Conservation (phyloP, 2,329 filamentous ascomycete species). For the Clarireedia sp. region DNA sequence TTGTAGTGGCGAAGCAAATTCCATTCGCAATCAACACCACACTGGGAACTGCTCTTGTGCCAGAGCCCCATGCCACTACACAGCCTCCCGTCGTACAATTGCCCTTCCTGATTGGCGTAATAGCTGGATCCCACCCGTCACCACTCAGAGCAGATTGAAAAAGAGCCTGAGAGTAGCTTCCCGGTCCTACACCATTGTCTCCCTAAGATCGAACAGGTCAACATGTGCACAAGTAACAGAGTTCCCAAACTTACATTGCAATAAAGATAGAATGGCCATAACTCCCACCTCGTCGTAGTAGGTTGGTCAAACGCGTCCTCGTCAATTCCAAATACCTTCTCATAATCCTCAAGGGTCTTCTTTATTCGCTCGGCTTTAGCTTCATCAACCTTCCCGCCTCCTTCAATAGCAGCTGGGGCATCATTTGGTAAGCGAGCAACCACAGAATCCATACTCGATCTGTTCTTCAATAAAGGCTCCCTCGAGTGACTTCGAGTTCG, state of each 20-base stretch:
- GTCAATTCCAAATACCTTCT: slow-evolving; percentile 32
- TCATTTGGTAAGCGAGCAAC: no score
- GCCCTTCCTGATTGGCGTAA: slow-evolving; percentile 20
- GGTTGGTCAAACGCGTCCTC: slow-evolving; percentile 32
- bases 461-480: background rate
- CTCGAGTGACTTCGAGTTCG: background rate
- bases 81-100: slow-evolving; percentile 28
- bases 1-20: slow-evolving; percentile 36
- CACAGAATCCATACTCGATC: background rate
- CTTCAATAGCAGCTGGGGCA: background rate
- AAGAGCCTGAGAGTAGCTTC: slow-evolving; percentile 34
- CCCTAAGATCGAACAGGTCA: slow-evolving; percentile 16
- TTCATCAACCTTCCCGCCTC: slow-evolving; percentile 7
- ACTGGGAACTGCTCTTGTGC: slow-evolving; percentile 32
- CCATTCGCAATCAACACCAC: slow-evolving; percentile 36
- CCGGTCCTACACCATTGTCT: slow-evolving; percentile 36
- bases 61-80: slow-evolving; percentile 33
- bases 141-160: slow-evolving; percentile 35
- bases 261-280: slow-evolving; percentile 38
- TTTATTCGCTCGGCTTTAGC: slow-evolving; percentile 15
- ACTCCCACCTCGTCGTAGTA: slow-evolving; percentile 33
- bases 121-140: slow-evolving; percentile 33
- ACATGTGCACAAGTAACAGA: background rate
- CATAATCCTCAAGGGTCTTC: slow-evolving; percentile 26
- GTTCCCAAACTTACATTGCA: slow-evolving; percentile 29